These are phyloP conservation scores for Russula sp. DNA, from an alignment of 768 basidiomycete genomes.

Conservation along the genomic window DNA sequence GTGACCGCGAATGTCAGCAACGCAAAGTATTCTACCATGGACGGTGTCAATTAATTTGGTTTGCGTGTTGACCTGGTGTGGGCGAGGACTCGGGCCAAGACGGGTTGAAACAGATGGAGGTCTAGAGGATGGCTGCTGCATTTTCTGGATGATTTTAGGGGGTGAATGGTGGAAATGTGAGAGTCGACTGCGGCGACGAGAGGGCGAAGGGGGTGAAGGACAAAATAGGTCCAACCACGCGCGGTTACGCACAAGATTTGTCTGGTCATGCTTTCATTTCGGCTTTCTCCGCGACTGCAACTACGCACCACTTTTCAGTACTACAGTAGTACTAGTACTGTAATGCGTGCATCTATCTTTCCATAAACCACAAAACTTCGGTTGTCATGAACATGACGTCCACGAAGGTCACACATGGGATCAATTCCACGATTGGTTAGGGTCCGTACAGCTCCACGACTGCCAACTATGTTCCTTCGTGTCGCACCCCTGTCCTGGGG, in stretches of 20 bases:
- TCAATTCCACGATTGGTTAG: neutral
- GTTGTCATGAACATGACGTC: too few species aligned
- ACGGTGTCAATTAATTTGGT: slow-evolving; percentile 74
- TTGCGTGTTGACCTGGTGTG: slow-evolving; percentile 63
- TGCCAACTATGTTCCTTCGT: neutral
- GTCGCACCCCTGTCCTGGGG: too few species aligned
- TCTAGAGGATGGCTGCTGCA: slow-evolving; percentile 54
- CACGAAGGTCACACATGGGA: too few species aligned
- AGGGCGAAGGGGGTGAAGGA: neutral
- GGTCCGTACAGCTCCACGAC: neutral
- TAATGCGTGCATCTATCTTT: too few species aligned
- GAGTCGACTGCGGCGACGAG: slow-evolving; percentile 2
- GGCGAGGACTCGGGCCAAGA: slow-evolving; percentile 55
- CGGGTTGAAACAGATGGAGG: slow-evolving; percentile 61
- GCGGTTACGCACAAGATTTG: neutral
- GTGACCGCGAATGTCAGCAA: slow-evolving; percentile 91
- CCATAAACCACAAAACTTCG: too few species aligned
- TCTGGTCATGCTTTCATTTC: slow-evolving; percentile 8
- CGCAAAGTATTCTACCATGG: slow-evolving; percentile 88
- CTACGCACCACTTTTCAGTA: neutral
- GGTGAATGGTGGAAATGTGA: neutral
- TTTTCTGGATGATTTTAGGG: slow-evolving; percentile 28
- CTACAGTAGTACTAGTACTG: too few species aligned
- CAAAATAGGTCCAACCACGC: neutral
- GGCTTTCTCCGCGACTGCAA: neutral